These are phyloP conservation scores for Aspergillus japonicus DNA, from an alignment of 2,329 filamentous ascomycete genomes.

Conservation along the genomic window DNA sequence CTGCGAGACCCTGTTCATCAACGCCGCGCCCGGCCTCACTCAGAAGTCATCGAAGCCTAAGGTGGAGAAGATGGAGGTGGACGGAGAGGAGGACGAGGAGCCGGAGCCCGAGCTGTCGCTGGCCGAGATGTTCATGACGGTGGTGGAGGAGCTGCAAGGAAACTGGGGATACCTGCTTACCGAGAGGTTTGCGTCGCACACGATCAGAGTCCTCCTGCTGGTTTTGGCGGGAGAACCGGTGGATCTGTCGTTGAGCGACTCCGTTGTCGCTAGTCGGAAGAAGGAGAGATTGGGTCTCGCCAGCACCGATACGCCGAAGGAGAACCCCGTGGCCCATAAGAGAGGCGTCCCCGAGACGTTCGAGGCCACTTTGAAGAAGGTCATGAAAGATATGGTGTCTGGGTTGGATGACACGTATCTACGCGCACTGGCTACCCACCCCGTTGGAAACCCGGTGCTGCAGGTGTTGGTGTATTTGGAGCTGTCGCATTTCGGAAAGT, in stretches of 20 bases:
- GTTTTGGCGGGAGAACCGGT: slow-evolving; percentile 81
- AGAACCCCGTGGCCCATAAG: slow-evolving; percentile 49
- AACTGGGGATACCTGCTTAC: slow-evolving; percentile 81
- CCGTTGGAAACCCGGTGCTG: slow-evolving; percentile 87
- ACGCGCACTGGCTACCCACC: slow-evolving; percentile 80
- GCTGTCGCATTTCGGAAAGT: slow-evolving; percentile 69
- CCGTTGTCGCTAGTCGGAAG: slow-evolving; percentile 83
- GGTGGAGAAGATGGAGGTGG: slow-evolving; percentile 42
- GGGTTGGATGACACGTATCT: slow-evolving; percentile 77
- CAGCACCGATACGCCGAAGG: slow-evolving; percentile 51
- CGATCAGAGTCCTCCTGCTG: slow-evolving; percentile 78
- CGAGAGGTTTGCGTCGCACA: slow-evolving; percentile 86
- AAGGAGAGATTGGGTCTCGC: slow-evolving; percentile 77
- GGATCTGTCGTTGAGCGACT: slow-evolving; percentile 65
- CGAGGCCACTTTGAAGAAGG: slow-evolving; percentile 71
- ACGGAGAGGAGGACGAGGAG: slow-evolving; percentile 45
- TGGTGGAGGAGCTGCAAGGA: slow-evolving; percentile 83
- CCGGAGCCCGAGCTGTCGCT: slow-evolving; percentile 61
- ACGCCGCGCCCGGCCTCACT: slow-evolving; percentile 75
- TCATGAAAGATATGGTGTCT: slow-evolving; percentile 73
- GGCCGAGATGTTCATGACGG: slow-evolving; percentile 80
- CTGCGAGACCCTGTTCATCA: slow-evolving; percentile 87
- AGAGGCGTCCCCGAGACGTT: slow-evolving; percentile 75
- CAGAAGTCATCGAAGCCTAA: slow-evolving; percentile 61
- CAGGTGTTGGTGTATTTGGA: slow-evolving; percentile 88